These are phyloP conservation scores for Symbiodinium natans DNA, from an alignment of 73 alveolate species.

Conservation along the genomic window DNA sequence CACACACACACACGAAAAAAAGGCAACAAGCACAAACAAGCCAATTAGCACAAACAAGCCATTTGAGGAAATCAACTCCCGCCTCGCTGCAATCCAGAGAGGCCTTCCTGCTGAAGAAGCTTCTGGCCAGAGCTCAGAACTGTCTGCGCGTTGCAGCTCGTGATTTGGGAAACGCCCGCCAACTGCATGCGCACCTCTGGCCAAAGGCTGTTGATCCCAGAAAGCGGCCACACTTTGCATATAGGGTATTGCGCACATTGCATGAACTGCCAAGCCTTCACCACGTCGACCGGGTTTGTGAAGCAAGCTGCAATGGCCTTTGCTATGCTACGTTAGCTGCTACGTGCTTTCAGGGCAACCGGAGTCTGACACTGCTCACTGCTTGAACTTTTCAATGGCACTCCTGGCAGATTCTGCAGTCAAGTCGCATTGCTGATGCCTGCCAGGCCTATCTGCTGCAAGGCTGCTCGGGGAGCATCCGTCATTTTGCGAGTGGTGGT, in stretches of 20 bases:
- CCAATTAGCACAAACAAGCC: too few relatives aligned
- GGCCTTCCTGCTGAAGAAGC: conserved; percentile 48
- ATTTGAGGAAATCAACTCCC: too few relatives aligned
- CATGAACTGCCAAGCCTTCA: background rate
- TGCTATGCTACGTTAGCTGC: background rate
- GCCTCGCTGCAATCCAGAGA: conserved; percentile 65
- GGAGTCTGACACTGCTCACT: too few relatives aligned
- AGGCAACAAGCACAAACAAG: too few relatives aligned
- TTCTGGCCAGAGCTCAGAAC: conserved; percentile 40
- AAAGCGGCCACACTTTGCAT: too few relatives aligned
- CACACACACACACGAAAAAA: too few relatives aligned
- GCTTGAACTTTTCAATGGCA: too few relatives aligned
- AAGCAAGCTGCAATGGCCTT: conserved; percentile 81
- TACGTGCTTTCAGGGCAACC: background rate
- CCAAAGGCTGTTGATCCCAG: background rate
- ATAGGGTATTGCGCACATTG: background rate
- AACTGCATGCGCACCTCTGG: conserved; percentile 85
- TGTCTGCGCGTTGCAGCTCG: conserved; percentile 57
- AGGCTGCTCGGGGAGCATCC: conserved; percentile 27
- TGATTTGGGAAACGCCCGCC: conserved; percentile 43
- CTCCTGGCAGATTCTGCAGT: too few relatives aligned
- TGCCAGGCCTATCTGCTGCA: conserved; percentile 44
- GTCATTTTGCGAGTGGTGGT: background rate
- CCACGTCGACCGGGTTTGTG: conserved; percentile 84
- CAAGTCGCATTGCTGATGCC: conserved; percentile 58